Base-by-base conservation (phyloP, 345 rosid species). In the Eucalyptus pumila region DNA sequence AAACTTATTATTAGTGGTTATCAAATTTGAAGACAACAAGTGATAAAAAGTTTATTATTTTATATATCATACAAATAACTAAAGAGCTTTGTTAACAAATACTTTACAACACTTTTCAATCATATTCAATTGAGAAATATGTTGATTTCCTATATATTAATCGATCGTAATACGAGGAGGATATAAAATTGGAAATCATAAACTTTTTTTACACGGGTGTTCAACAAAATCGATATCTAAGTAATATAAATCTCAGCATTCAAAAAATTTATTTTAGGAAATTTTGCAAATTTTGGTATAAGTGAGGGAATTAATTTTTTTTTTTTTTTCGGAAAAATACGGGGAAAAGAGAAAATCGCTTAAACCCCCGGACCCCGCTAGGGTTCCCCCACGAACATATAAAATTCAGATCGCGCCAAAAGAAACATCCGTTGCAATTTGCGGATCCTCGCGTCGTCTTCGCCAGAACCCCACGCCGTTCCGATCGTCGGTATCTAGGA, bases 91-190 rank as follows among this genome's bases (percentile, higher is more conserved):
- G 37, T 69, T 16, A 32, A 32, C 3, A 0, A 32, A 11, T 8
- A 1, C 1, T 67, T 67, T 2, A 0, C 21, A 0, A 3, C 1
- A 65, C 3, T 8, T 69, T 69, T 67, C 2, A 69, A 69, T 16
- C 1, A 3, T 17, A 9, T 16, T 69, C 3, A 9, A 5, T 19
- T 52, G 56, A 32, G 24, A 16, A 69, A 65, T 65, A n/a, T 7
- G 3, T 65, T 14, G 72, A n/a, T 65, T 30, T 62, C 3, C 16
- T 10, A 7, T 14, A 6, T 14, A 62, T 30, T 14, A 14, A 14
- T 30, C 15, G 1, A 8, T 27, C 1, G 15, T 62, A 14, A 67
- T 19, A 2, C 1, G 24, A 16, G 6, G 16, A 32, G 12, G 40
- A 32, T 67, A 8, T 32, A 16, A 67, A 2, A 32, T 32, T 16